Conservation (phyloP, 805 yeast genomes). For the Tetrapisispora fleetii region DNA sequence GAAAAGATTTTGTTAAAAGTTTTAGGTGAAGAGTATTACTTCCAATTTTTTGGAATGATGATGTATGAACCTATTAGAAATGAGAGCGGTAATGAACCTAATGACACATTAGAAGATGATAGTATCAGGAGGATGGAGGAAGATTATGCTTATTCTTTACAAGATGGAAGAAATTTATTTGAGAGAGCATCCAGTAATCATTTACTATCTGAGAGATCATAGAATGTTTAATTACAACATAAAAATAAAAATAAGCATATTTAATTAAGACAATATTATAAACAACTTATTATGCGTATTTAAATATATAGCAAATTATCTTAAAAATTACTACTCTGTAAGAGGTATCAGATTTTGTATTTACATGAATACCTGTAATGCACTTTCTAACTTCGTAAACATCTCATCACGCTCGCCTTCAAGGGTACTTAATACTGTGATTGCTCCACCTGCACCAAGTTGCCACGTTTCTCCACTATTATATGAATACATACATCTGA, state of each 20-base stretch:
- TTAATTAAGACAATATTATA: no score
- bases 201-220: slow-evolving; percentile 4
- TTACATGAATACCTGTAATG: slow-evolving; percentile 44
- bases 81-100: not conserved
- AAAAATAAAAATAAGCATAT: not conserved
- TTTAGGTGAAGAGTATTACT: slow-evolving; percentile 27
- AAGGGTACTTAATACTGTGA: slow-evolving; percentile 76
- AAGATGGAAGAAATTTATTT: slow-evolving; percentile 27
- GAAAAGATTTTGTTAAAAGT: slow-evolving; percentile 21
- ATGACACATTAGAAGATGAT: slow-evolving; percentile 10
- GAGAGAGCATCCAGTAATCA: slow-evolving; percentile 22
- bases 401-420: slow-evolving; percentile 90
- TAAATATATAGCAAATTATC: not conserved
- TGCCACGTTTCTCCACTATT: slow-evolving; percentile 49
- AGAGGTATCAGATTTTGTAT: not conserved
- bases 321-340: not conserved
- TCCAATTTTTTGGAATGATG: slow-evolving; percentile 28
- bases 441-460: slow-evolving; percentile 98
- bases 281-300: no score
- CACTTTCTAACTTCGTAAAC: slow-evolving; percentile 70
- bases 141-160: slow-evolving; percentile 27
- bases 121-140: slow-evolving; percentile 33
- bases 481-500: slow-evolving; percentile 71
- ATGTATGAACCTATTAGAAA: slow-evolving; percentile 17
- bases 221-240: not conserved